These are phyloP conservation scores for Calvatia gigantea DNA, from an alignment of 768 basidiomycete genomes.

Conservation along the genomic window DNA sequence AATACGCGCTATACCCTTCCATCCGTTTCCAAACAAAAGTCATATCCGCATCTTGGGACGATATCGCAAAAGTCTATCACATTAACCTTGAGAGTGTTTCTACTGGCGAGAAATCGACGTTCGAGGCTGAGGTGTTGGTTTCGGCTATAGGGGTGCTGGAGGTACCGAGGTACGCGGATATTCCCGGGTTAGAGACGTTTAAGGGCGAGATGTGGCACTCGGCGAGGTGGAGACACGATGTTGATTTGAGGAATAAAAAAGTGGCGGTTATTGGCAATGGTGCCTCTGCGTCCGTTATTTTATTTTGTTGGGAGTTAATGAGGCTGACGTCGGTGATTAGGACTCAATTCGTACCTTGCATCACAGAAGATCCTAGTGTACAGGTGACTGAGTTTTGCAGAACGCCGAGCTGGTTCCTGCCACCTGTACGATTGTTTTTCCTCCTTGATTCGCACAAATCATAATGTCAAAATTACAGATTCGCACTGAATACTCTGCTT, in stretches of 20 bases:
- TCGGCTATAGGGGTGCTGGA: constrained; percentile 49
- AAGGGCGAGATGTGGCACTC: constrained; percentile 52
- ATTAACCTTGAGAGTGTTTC: constrained; percentile 29
- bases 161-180: constrained; percentile 33
- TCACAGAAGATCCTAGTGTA: constrained; percentile 36
- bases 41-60: constrained; percentile 42
- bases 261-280: constrained; percentile 62
- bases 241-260: constrained; percentile 39
- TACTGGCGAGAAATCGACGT: constrained; percentile 25
- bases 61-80: constrained; percentile 31
- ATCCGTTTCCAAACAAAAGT: constrained; percentile 44
- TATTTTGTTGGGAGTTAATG: constrained; percentile 13
- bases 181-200: constrained; percentile 36
- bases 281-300: constrained; percentile 42
- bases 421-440: constrained; percentile 31
- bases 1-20: constrained; percentile 36
- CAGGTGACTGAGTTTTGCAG: constrained; percentile 48
- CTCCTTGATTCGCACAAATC: neutral
- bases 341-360: constrained; percentile 46
- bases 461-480: neutral
- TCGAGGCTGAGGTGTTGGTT: constrained; percentile 44
- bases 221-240: constrained; percentile 40
- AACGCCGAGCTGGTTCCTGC: constrained; percentile 45
- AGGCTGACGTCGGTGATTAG: constrained; percentile 23
- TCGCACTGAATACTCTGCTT: constrained; percentile 15